phyloP scores from a whole-genome alignment of 805 yeast genomes.

The Kodamaea leandrae region DNA sequence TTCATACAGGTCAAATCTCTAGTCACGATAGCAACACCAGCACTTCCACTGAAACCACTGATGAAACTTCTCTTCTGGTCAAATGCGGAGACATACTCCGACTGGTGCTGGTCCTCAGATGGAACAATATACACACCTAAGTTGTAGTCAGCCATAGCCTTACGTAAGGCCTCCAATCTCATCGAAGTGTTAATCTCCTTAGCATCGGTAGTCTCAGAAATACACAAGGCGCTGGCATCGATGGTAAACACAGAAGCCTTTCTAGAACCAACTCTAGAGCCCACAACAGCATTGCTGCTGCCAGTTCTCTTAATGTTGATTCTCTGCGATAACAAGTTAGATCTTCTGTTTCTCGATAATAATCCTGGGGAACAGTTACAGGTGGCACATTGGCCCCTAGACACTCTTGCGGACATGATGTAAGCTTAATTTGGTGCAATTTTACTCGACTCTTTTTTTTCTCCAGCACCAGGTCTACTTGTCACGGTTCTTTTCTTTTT shows the following conservation, averaged over 20 bases:
- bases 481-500: neutral
- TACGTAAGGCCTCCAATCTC: conserved; percentile 25
- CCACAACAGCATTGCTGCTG: conserved; percentile 18
- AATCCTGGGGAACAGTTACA: conserved; percentile 87
- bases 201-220: conserved; percentile 29
- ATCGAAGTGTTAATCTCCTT: conserved; percentile 53
- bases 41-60: conserved; percentile 59
- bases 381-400: conserved; percentile 56
- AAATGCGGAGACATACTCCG: conserved; percentile 53
- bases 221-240: conserved; percentile 41
- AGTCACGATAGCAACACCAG: conserved; percentile 59
- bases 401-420: conserved; percentile 9
- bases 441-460: conserved; percentile 3
- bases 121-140: conserved; percentile 58
- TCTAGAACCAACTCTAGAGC: conserved; percentile 31
- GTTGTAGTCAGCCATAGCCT: conserved; percentile 41
- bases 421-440: conserved; percentile 1
- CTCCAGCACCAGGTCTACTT: neutral
- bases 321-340: conserved; percentile 46
- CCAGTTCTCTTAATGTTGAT: conserved; percentile 26
- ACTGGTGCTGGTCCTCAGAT: conserved; percentile 62
- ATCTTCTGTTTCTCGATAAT: conserved; percentile 61
- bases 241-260: conserved; percentile 42
- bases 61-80: conserved; percentile 58
- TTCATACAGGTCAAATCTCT: conserved; percentile 52